Evolutionary conservation across 2,329 filamentous ascomycete species (phyloP).

Genomic region (Trichoderma simmonsii): DNA sequence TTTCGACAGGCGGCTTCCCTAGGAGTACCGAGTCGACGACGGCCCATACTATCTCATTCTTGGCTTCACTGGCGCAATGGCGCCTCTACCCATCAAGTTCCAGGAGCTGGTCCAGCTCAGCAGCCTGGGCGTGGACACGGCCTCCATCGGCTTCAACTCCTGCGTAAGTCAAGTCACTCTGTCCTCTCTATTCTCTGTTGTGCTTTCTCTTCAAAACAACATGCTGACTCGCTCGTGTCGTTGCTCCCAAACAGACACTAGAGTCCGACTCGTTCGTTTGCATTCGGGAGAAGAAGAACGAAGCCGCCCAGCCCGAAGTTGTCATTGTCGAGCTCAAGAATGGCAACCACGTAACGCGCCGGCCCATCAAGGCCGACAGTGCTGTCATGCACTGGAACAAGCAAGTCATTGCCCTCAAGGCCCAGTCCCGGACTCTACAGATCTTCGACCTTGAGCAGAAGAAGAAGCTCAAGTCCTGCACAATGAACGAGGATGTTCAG

Average conservation of each 20-base stretch:
- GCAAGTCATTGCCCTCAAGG: conserved; percentile 95
- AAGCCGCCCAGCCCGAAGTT: conserved; percentile 82
- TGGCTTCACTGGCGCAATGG: conserved; percentile 45
- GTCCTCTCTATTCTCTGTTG: background rate
- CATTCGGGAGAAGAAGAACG: conserved; percentile 88
- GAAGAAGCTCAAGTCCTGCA: conserved; percentile 92
- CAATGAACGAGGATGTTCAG: conserved; percentile 94
- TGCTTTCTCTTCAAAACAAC: background rate
- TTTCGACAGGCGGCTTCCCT: conserved; percentile 23
- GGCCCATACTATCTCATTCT: conserved; percentile 20
- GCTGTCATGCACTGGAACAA: conserved; percentile 99
- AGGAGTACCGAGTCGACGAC: conserved; percentile 20
- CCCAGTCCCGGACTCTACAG: conserved; percentile 89
- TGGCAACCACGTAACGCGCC: conserved; percentile 88
- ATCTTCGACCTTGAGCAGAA: conserved; percentile 95
- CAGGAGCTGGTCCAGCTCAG: conserved; percentile 77
- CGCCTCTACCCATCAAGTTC: conserved; percentile 86
- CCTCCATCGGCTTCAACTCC: conserved; percentile 71
- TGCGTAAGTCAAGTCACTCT: conserved; percentile 55
- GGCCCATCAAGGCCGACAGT: conserved; percentile 98
- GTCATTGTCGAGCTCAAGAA: conserved; percentile 98
- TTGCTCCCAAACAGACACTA: conserved; percentile 67
- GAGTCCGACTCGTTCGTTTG: conserved; percentile 97
- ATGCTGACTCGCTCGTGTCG: background rate
- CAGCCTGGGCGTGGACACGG: conserved; percentile 46